Evolutionary conservation across 2,329 filamentous ascomycete species (phyloP).

Genomic region (Calonectria leucothoes): DNA sequence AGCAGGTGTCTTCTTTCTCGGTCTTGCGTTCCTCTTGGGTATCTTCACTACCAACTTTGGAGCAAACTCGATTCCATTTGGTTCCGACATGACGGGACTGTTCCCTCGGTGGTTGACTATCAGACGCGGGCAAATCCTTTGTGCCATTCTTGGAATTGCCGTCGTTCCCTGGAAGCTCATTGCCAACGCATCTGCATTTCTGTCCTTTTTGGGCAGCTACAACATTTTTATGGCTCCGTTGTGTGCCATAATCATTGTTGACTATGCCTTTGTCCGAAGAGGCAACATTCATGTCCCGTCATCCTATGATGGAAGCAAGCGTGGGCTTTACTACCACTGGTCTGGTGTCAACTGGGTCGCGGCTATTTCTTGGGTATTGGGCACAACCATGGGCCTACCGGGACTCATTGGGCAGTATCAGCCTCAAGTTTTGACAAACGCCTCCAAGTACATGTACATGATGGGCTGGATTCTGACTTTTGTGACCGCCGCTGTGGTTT

Average conservation of each 20-base stretch:
- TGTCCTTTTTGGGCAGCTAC: not conserved
- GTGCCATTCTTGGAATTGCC: not conserved
- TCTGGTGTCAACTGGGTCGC: constrained; percentile 46
- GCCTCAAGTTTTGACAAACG: constrained; percentile 36
- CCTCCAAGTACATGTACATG: constrained; percentile 44
- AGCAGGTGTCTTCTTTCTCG: not conserved
- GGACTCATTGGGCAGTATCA: constrained; percentile 43
- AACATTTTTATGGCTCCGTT: not conserved
- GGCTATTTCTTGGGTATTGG: constrained; percentile 39
- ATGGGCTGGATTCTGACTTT: constrained; percentile 46
- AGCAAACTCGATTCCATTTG: not conserved
- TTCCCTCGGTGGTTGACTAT: not conserved
- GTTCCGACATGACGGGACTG: not conserved
- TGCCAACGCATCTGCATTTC: not conserved
- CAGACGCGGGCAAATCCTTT: not conserved
- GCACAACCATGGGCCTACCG: constrained; percentile 39
- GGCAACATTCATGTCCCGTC: constrained; percentile 46
- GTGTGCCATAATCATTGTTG: constrained; percentile 29
- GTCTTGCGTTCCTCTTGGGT: not conserved
- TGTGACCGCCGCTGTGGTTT: constrained; percentile 39
- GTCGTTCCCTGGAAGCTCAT: not conserved
- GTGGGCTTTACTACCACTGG: constrained; percentile 47
- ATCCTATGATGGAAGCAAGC: constrained; percentile 42
- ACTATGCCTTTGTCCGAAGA: constrained; percentile 47
- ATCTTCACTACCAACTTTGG: not conserved